phyloP scores from a whole-genome alignment of 78 protist species.

The Dictyostelium purpureum region DNA sequence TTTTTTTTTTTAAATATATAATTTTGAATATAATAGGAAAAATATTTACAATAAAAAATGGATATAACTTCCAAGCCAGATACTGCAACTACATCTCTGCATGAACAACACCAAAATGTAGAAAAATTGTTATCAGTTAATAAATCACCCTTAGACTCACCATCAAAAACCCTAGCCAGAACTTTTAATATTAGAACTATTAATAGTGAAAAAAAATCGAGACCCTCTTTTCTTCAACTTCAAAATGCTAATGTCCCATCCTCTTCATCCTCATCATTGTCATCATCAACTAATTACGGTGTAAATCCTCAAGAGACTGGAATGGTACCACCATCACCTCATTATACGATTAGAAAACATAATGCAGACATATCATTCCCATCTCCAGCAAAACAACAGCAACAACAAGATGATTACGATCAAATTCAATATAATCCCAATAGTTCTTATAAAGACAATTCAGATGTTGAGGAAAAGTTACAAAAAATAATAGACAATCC shows the following conservation, averaged over 20 bases:
- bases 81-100: too few relatives aligned
- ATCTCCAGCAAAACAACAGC: background rate
- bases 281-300: background rate
- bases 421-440: background rate
- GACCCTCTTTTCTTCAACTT: background rate
- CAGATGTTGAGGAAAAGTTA: background rate
- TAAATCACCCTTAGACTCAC: slow-evolving; percentile 15
- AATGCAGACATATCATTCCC: background rate
- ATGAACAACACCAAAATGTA: too few relatives aligned
- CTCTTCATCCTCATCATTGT: background rate
- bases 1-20: too few relatives aligned
- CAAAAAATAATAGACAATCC: slow-evolving; percentile 5
- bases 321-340: slow-evolving; percentile 10
- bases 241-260: background rate
- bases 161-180: background rate
- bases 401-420: background rate
- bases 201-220: background rate
- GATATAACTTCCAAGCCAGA: too few relatives aligned
- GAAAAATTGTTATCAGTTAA: too few relatives aligned
- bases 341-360: slow-evolving; percentile 12
- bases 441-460: background rate
- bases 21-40: too few relatives aligned
- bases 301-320: background rate
- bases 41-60: too few relatives aligned
- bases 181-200: background rate